Evolutionary conservation across 2,329 filamentous ascomycete genomes (phyloP).

Genomic region (Anisogramma anomala): DNA sequence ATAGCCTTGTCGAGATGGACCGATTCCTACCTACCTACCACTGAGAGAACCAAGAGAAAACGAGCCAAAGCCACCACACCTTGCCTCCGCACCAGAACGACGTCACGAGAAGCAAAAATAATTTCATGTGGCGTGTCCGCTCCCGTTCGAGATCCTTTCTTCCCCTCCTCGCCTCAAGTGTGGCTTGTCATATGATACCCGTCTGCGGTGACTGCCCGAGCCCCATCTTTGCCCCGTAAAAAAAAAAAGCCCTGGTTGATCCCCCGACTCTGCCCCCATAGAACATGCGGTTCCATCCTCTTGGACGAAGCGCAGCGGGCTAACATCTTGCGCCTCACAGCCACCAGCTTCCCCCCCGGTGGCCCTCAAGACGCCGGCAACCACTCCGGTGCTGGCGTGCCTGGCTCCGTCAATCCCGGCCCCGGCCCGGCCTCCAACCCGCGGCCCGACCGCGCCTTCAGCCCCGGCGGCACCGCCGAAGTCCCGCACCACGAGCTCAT

Average conservation of each 20-base stretch:
- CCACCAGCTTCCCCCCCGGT: constrained; percentile 25
- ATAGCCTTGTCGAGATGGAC: constrained; percentile 43
- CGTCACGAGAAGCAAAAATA: neutral
- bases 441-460: constrained; percentile 66
- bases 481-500: constrained; percentile 94
- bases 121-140: neutral
- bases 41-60: constrained; percentile 25
- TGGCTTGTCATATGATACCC: constrained; percentile 10
- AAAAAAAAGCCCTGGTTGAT: constrained; percentile 14
- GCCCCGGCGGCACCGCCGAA: constrained; percentile 77
- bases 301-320: constrained; percentile 15
- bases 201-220: no score
- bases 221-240: constrained; percentile 18
- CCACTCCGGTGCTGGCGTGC: constrained; percentile 23
- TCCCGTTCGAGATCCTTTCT: neutral
- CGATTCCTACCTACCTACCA: constrained; percentile 18
- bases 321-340: constrained; percentile 31
- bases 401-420: constrained; percentile 42
- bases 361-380: constrained; percentile 25
- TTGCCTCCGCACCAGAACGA: neutral
- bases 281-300: constrained; percentile 1
- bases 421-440: no score
- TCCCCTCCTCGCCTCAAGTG: constrained; percentile 14
- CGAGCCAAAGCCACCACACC: neutral
- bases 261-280: constrained; percentile 19